A percentile compares a stretch with the other conserved stretches of the same genome.
Evolutionary conservation across 176 grass and related monocot genomes (phyloP).

Genomic region (Lolium rigidum): DNA sequence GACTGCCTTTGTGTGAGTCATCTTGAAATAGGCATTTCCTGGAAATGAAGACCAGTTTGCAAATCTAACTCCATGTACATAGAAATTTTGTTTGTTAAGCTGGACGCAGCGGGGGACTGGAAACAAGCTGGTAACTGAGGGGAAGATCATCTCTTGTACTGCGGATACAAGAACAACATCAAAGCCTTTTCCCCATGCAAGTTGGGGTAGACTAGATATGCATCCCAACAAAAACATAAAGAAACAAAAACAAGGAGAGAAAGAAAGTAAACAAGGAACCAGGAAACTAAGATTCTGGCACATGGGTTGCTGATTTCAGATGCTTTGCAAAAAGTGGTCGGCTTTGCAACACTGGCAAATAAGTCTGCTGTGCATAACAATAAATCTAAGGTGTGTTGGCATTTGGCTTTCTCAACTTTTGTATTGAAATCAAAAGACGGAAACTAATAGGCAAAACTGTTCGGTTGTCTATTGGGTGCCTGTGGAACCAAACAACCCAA

Average conservation of each 20-base stretch:
- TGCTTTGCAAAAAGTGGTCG: background rate
- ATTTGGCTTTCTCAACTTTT: background rate
- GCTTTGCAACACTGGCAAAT: background rate
- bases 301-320: background rate
- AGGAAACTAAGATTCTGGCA: no score
- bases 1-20: background rate
- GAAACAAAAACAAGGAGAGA: no score
- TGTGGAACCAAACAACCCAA: no score
- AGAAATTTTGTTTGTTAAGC: background rate
- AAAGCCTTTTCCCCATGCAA: no score
- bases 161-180: background rate
- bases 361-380: background rate
- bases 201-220: no score
- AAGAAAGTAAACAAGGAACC: no score
- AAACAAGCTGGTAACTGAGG: background rate
- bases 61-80: background rate
- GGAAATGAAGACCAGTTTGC: background rate
- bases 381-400: background rate
- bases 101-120: background rate
- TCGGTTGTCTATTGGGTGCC: no score
- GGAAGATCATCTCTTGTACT: background rate
- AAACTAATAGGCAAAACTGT: no score
- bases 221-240: no score
- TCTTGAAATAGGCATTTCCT: slow-evolving; percentile 1
- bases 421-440: background rate